Conservation (phyloP, 202 grass and related monocot species). For the Carex arenaria region DNA sequence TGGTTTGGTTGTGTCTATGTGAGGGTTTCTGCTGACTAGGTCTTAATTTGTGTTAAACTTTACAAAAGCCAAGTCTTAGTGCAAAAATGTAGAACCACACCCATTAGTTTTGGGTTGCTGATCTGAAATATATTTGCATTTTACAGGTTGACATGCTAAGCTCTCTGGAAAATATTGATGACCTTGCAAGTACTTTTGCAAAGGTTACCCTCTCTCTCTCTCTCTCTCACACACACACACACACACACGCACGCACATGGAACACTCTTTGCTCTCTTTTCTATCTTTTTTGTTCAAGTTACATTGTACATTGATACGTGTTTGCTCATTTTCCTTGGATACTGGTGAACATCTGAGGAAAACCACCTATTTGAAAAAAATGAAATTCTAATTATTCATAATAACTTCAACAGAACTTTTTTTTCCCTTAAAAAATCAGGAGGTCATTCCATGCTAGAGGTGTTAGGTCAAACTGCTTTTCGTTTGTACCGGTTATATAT, state of each 20-base stretch:
- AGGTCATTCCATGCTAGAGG: neutral
- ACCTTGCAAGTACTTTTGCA: conserved; percentile 92
- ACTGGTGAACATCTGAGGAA: neutral
- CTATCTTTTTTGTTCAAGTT: conserved; percentile 13
- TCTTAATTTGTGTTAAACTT: neutral
- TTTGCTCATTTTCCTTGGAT: neutral
- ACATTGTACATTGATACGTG: neutral
- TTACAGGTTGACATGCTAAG: conserved; percentile 52
- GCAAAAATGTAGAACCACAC: neutral
- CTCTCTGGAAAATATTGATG: conserved; percentile 78
- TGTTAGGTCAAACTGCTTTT: neutral
- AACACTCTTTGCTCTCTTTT: conserved; percentile 23
- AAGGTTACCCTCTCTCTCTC: conserved; percentile 58
- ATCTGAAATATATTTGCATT: conserved; percentile 1
- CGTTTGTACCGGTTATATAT: neutral
- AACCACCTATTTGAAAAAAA: neutral
- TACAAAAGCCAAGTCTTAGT: neutral
- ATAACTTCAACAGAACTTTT: neutral
- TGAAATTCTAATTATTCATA: neutral
- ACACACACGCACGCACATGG: neutral
- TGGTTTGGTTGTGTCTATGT: neutral
- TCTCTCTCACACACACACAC: neutral
- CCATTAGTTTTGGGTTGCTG: neutral
- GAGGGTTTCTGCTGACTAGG: neutral
- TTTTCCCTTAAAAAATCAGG: neutral